Percentiles rank a stretch among this genome's conserved stretches.
Evolutionary conservation across 2,329 filamentous ascomycete species (phyloP).

Genomic region (Beauveria pseudobassiana): DNA sequence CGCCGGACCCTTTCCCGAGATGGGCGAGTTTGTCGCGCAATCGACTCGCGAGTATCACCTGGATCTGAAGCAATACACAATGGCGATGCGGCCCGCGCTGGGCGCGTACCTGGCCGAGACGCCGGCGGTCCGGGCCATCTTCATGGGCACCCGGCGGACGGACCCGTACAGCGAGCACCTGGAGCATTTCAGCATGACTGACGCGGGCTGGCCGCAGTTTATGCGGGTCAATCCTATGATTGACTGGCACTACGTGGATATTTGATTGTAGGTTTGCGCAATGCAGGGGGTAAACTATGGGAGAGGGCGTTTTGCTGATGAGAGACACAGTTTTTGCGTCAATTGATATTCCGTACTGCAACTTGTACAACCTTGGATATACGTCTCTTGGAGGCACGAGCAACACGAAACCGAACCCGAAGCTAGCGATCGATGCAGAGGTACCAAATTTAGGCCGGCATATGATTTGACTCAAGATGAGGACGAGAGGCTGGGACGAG

Average conservation of each 20-base stretch:
- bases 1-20: constrained; percentile 76
- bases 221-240: constrained; percentile 94
- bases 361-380: constrained; percentile 80
- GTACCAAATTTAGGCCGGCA: constrained; percentile 55
- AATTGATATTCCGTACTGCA: constrained; percentile 76
- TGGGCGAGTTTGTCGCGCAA: constrained; percentile 72
- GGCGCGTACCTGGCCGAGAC: constrained; percentile 63
- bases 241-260: constrained; percentile 94
- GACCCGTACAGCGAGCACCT: constrained; percentile 81
- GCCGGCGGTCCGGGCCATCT: constrained; percentile 53
- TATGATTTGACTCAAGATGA: constrained; percentile 69
- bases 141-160: constrained; percentile 67
- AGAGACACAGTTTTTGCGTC: constrained; percentile 63
- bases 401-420: constrained; percentile 86
- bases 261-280: constrained; percentile 66
- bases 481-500: constrained; percentile 71
- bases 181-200: constrained; percentile 79
- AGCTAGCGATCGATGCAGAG: constrained; percentile 39
- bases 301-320: constrained; percentile 14
- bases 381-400: constrained; percentile 85
- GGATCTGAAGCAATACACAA: constrained; percentile 62
- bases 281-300: background rate
- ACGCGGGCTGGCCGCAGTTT: constrained; percentile 82
- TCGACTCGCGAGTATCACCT: constrained; percentile 67
- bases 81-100: constrained; percentile 77